These are phyloP conservation scores for Trichoderma polysporum DNA, from an alignment of 2,329 filamentous ascomycete species.

Conservation along the genomic window DNA sequence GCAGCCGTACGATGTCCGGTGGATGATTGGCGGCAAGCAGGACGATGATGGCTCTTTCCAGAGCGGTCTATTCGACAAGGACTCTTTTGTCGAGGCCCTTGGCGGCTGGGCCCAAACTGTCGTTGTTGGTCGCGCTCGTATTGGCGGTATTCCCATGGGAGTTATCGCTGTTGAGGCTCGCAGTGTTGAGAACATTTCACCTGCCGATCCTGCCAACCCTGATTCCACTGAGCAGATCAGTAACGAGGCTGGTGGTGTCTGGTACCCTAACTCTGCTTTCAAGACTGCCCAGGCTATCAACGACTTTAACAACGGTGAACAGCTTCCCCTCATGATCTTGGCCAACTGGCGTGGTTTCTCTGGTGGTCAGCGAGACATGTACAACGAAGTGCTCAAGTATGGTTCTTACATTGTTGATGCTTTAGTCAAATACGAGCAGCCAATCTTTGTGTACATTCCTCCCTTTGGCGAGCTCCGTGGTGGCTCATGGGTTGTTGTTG, in stretches of 20 bases:
- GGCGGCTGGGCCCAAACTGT: slow-evolving; percentile 97
- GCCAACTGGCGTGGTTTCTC: slow-evolving; percentile 99
- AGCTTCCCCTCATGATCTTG: slow-evolving; percentile 97
- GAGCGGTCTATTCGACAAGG: slow-evolving; percentile 90
- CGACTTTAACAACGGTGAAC: slow-evolving; percentile 99
- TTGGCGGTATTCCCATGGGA: slow-evolving; percentile 96
- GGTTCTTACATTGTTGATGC: slow-evolving; percentile 99
- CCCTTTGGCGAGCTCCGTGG: slow-evolving; percentile 95
- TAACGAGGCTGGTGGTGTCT: slow-evolving; percentile 96
- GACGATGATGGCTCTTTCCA: slow-evolving; percentile 71
- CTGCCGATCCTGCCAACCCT: slow-evolving; percentile 95
- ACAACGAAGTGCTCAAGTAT: slow-evolving; percentile 99
- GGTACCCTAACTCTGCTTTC: slow-evolving; percentile 99
- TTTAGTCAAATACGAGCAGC: slow-evolving; percentile 97
- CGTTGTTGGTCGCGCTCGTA: slow-evolving; percentile 91
- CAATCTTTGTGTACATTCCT: slow-evolving; percentile 98
- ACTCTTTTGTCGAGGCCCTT: slow-evolving; percentile 94
- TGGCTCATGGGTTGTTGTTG: slow-evolving; percentile 98
- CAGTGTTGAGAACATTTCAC: slow-evolving; percentile 93
- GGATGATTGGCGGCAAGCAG: slow-evolving; percentile 85
- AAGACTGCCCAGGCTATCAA: slow-evolving; percentile 99
- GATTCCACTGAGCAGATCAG: slow-evolving; percentile 95
- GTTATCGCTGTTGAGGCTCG: slow-evolving; percentile 97
- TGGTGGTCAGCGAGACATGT: slow-evolving; percentile 99
- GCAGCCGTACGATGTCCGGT: slow-evolving; percentile 88